Percentiles rank a stretch among this genome's conserved stretches.
Conservation (phyloP, 768 basidiomycete species). For the Hypholoma sublateritium region DNA sequence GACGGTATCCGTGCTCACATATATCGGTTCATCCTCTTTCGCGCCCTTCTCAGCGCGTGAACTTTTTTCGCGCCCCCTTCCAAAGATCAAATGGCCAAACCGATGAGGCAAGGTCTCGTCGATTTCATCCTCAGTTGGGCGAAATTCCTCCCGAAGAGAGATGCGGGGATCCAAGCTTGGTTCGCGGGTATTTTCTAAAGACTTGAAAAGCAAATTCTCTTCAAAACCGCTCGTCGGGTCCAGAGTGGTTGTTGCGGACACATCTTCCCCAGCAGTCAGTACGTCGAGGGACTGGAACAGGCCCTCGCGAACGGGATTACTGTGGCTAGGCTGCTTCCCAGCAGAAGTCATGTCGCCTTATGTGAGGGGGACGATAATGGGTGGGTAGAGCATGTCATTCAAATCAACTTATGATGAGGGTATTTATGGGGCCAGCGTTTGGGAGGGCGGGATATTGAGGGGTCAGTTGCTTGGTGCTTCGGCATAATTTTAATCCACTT, state of each 20-base stretch:
- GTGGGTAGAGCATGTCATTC: background rate
- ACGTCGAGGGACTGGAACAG: no score
- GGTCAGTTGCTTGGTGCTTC: background rate
- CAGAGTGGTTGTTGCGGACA: slow-evolving; percentile 20
- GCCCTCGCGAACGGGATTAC: no score
- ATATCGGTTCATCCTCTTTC: slow-evolving; percentile 17
- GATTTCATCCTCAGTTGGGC: slow-evolving; percentile 28
- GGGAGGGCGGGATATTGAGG: background rate
- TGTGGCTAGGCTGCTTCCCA: background rate
- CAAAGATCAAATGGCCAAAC: slow-evolving; percentile 30
- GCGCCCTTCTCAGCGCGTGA: slow-evolving; percentile 12
- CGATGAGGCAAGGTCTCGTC: slow-evolving; percentile 33
- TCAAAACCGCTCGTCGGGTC: slow-evolving; percentile 7
- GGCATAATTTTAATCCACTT: background rate
- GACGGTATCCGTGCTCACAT: slow-evolving; percentile 8
- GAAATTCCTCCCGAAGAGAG: slow-evolving; percentile 22
- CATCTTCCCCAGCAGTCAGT: slow-evolving; percentile 3
- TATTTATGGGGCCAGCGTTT: background rate
- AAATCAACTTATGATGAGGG: background rate
- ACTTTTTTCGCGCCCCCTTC: background rate
- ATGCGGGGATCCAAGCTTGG: slow-evolving; percentile 38
- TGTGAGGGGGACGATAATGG: background rate
- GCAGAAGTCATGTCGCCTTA: background rate
- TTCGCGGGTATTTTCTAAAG: slow-evolving; percentile 29
- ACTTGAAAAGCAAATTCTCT: slow-evolving; percentile 26